Conservation (phyloP, 1,139 yeast species). For the Candida freyschussii region DNA sequence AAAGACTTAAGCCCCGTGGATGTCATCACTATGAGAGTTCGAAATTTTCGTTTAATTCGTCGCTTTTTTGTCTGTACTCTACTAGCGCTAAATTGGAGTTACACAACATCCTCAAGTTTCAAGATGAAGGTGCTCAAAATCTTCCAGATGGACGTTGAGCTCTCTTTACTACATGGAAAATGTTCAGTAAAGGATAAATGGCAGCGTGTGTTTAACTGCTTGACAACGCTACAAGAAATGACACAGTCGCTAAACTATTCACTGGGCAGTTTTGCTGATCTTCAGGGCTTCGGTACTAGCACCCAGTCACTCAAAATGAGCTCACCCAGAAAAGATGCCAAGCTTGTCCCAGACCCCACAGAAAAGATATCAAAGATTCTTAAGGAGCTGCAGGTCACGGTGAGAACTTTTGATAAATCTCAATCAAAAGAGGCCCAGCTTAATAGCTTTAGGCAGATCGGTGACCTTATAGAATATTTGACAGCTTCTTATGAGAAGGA, state of each 20-base stretch:
- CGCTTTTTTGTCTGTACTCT: slow-evolving; percentile 38
- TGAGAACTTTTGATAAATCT: slow-evolving; percentile 12
- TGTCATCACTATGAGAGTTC: too few relatives aligned
- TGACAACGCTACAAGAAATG: too few relatives aligned
- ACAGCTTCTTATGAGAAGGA: slow-evolving; percentile 12
- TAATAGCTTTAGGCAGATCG: slow-evolving; percentile 14
- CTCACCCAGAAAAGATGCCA: too few relatives aligned
- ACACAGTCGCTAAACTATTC: too few relatives aligned
- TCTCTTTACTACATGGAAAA: too few relatives aligned
- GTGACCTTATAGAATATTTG: slow-evolving; percentile 11
- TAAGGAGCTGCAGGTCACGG: slow-evolving; percentile 16
- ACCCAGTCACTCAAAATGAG: too few relatives aligned
- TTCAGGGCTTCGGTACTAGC: too few relatives aligned
- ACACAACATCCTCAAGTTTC: slow-evolving; percentile 1
- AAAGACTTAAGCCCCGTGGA: too few relatives aligned
- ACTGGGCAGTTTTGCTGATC: too few relatives aligned
- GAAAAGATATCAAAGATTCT: slow-evolving; percentile 11
- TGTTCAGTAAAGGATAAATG: too few relatives aligned
- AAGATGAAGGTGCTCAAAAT: slow-evolving; percentile 8
- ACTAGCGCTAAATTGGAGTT: slow-evolving; percentile 31
- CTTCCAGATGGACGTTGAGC: slow-evolving; percentile 6
- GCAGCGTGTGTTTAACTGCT: too few relatives aligned
- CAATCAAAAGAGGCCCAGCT: slow-evolving; percentile 15
- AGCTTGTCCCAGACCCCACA: slow-evolving; percentile 9
- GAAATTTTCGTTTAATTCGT: too few relatives aligned